Evolutionary conservation across 2,329 filamentous ascomycete genomes (phyloP), one percentile per base, ranked within the genome.

Genomic region (Colletotrichum tropicicola): DNA sequence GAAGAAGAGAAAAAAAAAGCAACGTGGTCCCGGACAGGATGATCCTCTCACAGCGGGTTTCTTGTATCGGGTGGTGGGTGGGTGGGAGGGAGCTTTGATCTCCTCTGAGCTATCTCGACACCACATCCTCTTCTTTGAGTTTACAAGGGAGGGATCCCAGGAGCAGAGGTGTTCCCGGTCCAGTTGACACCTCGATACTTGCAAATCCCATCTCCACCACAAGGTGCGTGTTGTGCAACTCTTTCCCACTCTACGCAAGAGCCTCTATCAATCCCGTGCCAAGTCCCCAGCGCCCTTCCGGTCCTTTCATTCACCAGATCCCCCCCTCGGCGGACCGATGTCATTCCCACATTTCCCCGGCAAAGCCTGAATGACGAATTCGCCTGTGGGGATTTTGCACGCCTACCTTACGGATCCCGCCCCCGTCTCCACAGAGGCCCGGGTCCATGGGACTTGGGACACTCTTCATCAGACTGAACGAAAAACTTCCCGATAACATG

Each of bases 1-100:
- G 3, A 39, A 39, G 13, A 17, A 52, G 12, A 55, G 45, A 44
- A 30, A 5, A 39, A 39, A 7, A 17, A 52, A 13, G 45, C 44
- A 44, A 55, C 51, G 51, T 54, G 51, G 51, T 15, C 7, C 13
- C 35, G 12, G 23, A 23, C 28, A 32, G 52, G 52, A 44, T 45
- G 10, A 55, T 55, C 39, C 39, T 44, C 25, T 13, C n/a, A n/a
- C 13, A 17, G 25, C 7, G 19, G 28, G 25, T 17, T 45, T 44
- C 28, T 17, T 17, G 4, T 21, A 28, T 13, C 37, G 27, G 39
- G 13, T 44, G 17, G 52, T 35, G 52, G 51, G 37, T 44, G 15
- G 17, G 37, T 41, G 37, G 37, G 45, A 49, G 37, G 48, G 52
- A 55, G 52, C 52, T 55, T 55, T 55, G 39, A 55, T 45, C 39